phyloP scores from a whole-genome alignment of 192 early-diverging fungal species.

The Linnemannia zychae region DNA sequence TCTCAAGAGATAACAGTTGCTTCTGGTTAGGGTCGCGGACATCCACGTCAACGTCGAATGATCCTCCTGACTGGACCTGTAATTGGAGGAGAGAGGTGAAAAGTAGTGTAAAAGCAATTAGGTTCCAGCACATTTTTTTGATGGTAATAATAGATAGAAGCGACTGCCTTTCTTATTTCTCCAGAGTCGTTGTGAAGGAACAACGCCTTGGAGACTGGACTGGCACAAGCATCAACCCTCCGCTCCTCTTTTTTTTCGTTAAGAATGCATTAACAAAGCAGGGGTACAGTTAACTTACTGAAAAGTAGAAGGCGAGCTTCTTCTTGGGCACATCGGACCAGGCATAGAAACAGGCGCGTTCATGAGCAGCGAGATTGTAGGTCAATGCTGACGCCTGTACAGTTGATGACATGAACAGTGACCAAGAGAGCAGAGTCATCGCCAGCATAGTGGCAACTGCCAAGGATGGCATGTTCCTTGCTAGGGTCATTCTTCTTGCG shows the following conservation, averaged over 20 bases:
- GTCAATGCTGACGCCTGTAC: slow-evolving; percentile 74
- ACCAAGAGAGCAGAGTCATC: slow-evolving; percentile 6
- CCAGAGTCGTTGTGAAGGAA: too few relatives aligned
- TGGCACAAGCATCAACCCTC: too few relatives aligned
- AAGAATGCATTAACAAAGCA: too few relatives aligned
- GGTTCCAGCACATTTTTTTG: neutral
- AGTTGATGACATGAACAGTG: neutral
- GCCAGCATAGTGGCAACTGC: neutral
- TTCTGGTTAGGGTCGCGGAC: slow-evolving; percentile 82
- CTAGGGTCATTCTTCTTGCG: neutral
- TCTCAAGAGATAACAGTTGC: slow-evolving; percentile 79
- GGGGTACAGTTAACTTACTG: slow-evolving; percentile 71
- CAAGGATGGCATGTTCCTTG: neutral
- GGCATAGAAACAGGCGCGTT: slow-evolving; percentile 94
- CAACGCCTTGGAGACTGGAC: too few relatives aligned
- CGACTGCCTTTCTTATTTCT: neutral
- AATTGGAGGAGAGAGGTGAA: neutral
- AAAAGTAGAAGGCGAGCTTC: slow-evolving; percentile 97
- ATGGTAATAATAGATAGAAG: neutral
- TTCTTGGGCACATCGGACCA: slow-evolving; percentile 82
- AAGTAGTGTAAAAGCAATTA: neutral
- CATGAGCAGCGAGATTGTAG: slow-evolving; percentile 89
- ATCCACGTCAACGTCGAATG: slow-evolving; percentile 96
- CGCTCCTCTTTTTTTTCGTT: too few relatives aligned
- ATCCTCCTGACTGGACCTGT: slow-evolving; percentile 95